Percentiles rank a stretch among this genome's conserved stretches.
These are phyloP conservation scores for Bothriochloa decipiens DNA, from an alignment of 176 grass and related monocot species.

Conservation along the genomic window DNA sequence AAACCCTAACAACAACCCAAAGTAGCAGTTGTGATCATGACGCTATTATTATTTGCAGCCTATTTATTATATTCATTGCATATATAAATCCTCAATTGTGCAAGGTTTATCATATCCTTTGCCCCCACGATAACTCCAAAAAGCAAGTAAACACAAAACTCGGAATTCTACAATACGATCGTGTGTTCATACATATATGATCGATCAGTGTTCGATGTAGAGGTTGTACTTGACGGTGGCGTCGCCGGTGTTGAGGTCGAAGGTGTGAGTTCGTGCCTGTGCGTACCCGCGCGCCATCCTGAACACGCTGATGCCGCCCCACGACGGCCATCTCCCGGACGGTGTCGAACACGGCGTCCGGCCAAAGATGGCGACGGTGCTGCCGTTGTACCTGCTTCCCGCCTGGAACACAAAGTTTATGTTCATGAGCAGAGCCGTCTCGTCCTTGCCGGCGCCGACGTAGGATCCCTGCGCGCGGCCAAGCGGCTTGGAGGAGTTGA, in stretches of 20 bases:
- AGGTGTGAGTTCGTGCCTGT: neutral
- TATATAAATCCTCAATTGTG: no score
- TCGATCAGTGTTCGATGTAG: neutral
- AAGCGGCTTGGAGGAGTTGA: neutral
- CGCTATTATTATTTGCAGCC: no score
- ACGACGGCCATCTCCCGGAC: neutral
- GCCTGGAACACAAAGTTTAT: neutral
- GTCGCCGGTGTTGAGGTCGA: neutral
- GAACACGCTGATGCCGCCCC: neutral
- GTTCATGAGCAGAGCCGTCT: neutral
- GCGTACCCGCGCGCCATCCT: neutral
- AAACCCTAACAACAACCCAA: no score
- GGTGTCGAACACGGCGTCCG: neutral
- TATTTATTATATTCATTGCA: no score
- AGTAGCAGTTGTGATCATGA: no score
- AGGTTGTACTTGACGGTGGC: constrained; percentile 18
- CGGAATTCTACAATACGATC: no score
- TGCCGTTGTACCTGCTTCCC: neutral
- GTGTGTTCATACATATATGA: no score
- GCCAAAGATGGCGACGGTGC: neutral
- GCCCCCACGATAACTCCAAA: no score
- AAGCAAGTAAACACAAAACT: no score
- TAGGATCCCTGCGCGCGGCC: neutral
- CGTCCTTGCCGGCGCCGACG: neutral
- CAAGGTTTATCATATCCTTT: no score